phyloP scores from a whole-genome alignment of 1,284 basidiomycete species.

The Cystobasidiaceae sp. region DNA sequence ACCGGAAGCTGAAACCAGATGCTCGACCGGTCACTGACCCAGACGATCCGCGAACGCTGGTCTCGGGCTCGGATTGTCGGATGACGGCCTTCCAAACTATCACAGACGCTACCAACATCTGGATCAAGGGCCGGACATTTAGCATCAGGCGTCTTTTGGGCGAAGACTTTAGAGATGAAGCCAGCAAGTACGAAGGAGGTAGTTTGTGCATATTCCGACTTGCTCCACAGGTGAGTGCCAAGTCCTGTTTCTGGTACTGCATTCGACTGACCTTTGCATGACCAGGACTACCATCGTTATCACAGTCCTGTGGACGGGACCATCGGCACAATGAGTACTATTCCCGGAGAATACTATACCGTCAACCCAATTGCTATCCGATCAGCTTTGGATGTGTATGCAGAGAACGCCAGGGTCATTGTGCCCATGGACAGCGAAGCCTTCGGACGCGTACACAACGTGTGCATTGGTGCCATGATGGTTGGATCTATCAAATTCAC shows the following conservation, averaged over 20 bases:
- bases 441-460: conserved; percentile 82
- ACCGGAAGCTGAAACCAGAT: conserved; percentile 59
- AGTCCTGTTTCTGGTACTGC: background rate
- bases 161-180: conserved; percentile 63
- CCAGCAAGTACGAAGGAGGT: conserved; percentile 68
- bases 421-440: conserved; percentile 78
- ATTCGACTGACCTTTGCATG: background rate
- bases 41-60: conserved; percentile 63
- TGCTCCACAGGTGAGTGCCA: conserved; percentile 58
- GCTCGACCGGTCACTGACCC: conserved; percentile 63
- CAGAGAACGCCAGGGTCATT: conserved; percentile 85
- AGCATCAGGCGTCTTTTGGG: conserved; percentile 73
- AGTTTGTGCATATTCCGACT: conserved; percentile 78
- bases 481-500: conserved; percentile 82
- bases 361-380: conserved; percentile 59
- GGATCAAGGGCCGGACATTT: conserved; percentile 98
- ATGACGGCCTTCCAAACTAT: conserved; percentile 88
- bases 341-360: conserved; percentile 84
- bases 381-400: conserved; percentile 73
- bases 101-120: conserved; percentile 74
- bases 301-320: conserved; percentile 37
- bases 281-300: conserved; percentile 79
- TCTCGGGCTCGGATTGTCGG: conserved; percentile 86
- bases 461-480: conserved; percentile 52
- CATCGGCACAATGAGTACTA: conserved; percentile 72